Conservation (phyloP, 208 protist genomes). For the Naegleria lovaniensis region DNA sequence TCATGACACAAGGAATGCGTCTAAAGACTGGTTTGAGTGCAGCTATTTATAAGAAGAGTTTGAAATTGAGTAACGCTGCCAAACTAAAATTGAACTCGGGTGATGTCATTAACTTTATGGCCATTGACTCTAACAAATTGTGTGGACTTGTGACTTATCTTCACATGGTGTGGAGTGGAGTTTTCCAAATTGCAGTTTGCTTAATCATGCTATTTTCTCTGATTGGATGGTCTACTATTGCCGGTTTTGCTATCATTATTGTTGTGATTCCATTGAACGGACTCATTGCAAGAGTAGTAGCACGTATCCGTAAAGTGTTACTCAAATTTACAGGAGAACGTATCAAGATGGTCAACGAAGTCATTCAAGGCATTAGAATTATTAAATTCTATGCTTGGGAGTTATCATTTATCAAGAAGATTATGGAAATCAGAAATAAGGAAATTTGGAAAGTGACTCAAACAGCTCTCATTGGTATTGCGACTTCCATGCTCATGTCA, state of each 20-base stretch:
- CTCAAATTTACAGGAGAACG: conserved; percentile 39
- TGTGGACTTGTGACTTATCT: conserved; percentile 28
- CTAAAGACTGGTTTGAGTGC: not conserved
- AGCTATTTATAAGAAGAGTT: conserved; percentile 7
- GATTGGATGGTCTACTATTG: conserved; percentile 38
- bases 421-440: conserved; percentile 31
- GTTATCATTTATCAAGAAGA: conserved; percentile 23
- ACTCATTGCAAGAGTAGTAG: conserved; percentile 31
- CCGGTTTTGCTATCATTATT: conserved; percentile 44
- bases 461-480: conserved; percentile 36
- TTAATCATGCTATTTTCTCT: not conserved
- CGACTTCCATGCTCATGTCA: conserved; percentile 36
- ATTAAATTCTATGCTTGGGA: conserved; percentile 37
- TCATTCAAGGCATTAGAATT: conserved; percentile 35
- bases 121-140: conserved; percentile 5
- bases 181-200: conserved; percentile 43
- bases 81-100: not conserved
- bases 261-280: conserved; percentile 44
- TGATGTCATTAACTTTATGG: conserved; percentile 21
- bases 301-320: not conserved
- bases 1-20: conserved; percentile 41
- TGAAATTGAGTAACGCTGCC: not conserved
- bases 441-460: conserved; percentile 48
- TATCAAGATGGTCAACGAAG: conserved; percentile 30
- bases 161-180: conserved; percentile 52